Base-by-base conservation (phyloP, 2,329 filamentous ascomycete species). In the Passalora sequoiae region DNA sequence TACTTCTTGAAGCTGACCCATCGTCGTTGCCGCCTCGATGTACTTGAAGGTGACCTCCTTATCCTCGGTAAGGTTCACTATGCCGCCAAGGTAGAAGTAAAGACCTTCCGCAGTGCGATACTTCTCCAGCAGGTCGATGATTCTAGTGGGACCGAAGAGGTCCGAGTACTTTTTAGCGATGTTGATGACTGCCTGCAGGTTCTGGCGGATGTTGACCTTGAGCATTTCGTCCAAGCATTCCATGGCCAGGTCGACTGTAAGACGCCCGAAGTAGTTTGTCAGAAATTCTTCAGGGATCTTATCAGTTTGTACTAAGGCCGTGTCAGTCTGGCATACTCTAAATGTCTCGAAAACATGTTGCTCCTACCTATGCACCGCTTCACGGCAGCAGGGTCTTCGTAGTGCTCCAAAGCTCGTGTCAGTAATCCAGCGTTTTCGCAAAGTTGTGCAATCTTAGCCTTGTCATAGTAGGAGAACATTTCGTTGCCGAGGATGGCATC, bases 31-130 rank as follows among this genome's bases (percentile, higher is more conserved):
- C 43, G 92, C 89, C 70, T 98, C 91, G 47, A 98, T 95, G 69
- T 98, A 98, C 76, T 98, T 98, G 81, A 96, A 98, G 64, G 92
- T 86, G 21, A 98, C 92, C 63, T 98, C 92, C 16, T 85, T 77
- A 59, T 97, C 92, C 66, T 97, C 88, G 45, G 87, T 94, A 36
- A 98, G 75, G 66, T 98, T 98, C 68, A 98, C 91, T 57, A 98
- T 94, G 65, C 89, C 95, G 49, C 92, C 92, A 12, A 98, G 81
- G 70, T 96, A 98, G 74, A 95, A 96, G 78, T 92, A 98, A 4
- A 98, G 81, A 65, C 92, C 92, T 68, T 98, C 92, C 3, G 88
- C 83, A 25, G 92, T 97, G 68, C 92, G 89, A 73, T 97, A 94
- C 74, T 94, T 96, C 73, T 98, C 92, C 39, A 98, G 84, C 5